Evolutionary conservation across 2,329 filamentous ascomycete genomes (phyloP), one percentile per base, ranked within the genome.

Genomic region (Aschersonia sp.): DNA sequence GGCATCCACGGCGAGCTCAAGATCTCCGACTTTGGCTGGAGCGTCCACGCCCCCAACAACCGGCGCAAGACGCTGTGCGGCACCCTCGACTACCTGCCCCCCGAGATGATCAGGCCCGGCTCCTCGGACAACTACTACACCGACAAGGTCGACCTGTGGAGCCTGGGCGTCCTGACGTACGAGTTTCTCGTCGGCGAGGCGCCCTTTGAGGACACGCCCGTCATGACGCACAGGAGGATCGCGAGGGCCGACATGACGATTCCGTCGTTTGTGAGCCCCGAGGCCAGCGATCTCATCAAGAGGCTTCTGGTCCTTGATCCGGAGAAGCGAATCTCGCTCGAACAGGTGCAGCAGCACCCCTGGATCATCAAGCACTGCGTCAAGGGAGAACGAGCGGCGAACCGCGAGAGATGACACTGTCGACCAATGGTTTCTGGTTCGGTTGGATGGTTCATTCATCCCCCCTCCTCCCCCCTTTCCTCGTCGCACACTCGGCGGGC

Each of bases 1-100:
- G 90, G 90, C 11, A 88, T 97, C 51, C 90, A 97, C 61, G 92
- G 89, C 55, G 92, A 98, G 71, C 89, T 98, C 69, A 98, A 98
- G 68, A 89, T 98, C 60, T 94, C 87, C 5, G 92, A 98, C 65
- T 98, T 97, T 60, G 90, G 92, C 45, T 98, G 92, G 92, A 94
- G 86, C 62, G 92, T 97, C 4, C 92, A 98, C 65, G 92, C 92
- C 5, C 92, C 92, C 31, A 96, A 94, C 66, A 94, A 90, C 68
- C 75, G 92, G 56, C 77, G 92, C 52, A 84, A 89, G 60, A 98
- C 92, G 48, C 89, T 97, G 79, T 98, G 92, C 64, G 92, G 92
- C 53, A 98, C 92, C 14, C 78, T 97, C 42, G 92, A 98, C 68
- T 98, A 98, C 65, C 78, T 98, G 12, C 92, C 92, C 4, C 92